phyloP scores from a whole-genome alignment of 139 green algal species.

The Penium margaritaceum region DNA sequence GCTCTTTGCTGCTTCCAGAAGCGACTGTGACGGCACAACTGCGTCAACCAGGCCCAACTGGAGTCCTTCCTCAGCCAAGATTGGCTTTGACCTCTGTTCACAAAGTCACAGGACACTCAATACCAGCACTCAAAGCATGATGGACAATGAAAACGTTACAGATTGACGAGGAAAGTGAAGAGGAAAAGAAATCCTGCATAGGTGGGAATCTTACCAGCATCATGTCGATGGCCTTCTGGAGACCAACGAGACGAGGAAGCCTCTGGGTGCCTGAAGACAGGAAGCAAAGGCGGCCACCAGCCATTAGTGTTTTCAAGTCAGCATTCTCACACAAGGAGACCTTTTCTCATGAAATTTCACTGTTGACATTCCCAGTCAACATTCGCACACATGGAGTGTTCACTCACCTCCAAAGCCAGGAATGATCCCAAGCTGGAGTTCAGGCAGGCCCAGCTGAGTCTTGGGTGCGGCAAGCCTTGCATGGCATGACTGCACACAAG shows the following conservation, averaged over 20 bases:
- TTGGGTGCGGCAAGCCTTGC: slow-evolving; percentile 61
- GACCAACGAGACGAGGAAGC: slow-evolving; percentile 85
- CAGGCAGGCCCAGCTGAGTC: slow-evolving; percentile 77
- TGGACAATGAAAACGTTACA: too few species aligned
- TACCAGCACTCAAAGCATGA: too few species aligned
- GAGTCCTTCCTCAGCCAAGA: slow-evolving; percentile 54
- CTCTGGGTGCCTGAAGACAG: slow-evolving; percentile 71
- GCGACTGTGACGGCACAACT: slow-evolving; percentile 58
- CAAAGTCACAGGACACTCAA: too few species aligned
- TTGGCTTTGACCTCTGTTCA: slow-evolving; percentile 62
- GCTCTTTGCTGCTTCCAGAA: slow-evolving; percentile 57
- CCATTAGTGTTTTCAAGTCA: too few species aligned
- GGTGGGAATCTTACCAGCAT: slow-evolving; percentile 64
- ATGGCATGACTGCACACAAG: slow-evolving; percentile 45
- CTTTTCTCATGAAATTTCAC: too few species aligned
- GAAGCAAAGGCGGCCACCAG: neutral
- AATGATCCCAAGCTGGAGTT: slow-evolving; percentile 93
- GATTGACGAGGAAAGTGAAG: too few species aligned
- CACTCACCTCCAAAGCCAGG: slow-evolving; percentile 83
- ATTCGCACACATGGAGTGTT: too few species aligned
- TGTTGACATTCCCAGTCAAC: too few species aligned
- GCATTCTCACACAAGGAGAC: too few species aligned
- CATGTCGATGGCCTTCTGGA: slow-evolving; percentile 84
- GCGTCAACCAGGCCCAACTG: slow-evolving; percentile 83
- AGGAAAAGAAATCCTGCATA: too few species aligned